Conservation (phyloP, 2,329 filamentous ascomycete species). For the Ciborinia camelliae region DNA sequence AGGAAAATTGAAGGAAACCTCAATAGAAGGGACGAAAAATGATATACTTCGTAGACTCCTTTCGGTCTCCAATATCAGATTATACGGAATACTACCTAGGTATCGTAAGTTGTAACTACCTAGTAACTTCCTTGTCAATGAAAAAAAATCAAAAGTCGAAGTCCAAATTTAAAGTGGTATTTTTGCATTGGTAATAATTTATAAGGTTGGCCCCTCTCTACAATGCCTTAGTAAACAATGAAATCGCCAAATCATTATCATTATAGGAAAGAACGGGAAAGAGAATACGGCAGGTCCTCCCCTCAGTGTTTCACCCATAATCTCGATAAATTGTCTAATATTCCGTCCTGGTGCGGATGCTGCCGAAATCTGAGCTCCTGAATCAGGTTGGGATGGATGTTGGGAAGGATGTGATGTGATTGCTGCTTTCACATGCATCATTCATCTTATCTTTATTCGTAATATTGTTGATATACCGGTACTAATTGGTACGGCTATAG, state of each 20-base stretch:
- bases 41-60: background rate
- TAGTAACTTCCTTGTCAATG: background rate
- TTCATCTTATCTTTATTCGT: constrained; percentile 7
- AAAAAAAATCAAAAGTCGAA: background rate
- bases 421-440: background rate
- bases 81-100: no score
- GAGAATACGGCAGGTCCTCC: background rate
- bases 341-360: background rate
- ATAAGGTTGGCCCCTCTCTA: background rate
- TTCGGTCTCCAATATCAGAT: background rate
- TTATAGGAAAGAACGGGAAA: background rate
- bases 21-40: background rate
- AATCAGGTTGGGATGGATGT: no score
- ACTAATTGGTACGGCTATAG: background rate
- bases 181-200: constrained; percentile 3
- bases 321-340: background rate
- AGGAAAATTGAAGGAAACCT: background rate
- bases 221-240: background rate
- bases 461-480: background rate
- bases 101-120: no score
- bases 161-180: background rate
- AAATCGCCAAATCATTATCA: background rate
- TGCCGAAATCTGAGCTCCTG: background rate
- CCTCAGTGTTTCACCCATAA: background rate
- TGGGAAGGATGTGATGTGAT: background rate